These are phyloP conservation scores for Talaromyces atroroseus DNA, from an alignment of 2,329 filamentous ascomycete genomes.

Conservation along the genomic window DNA sequence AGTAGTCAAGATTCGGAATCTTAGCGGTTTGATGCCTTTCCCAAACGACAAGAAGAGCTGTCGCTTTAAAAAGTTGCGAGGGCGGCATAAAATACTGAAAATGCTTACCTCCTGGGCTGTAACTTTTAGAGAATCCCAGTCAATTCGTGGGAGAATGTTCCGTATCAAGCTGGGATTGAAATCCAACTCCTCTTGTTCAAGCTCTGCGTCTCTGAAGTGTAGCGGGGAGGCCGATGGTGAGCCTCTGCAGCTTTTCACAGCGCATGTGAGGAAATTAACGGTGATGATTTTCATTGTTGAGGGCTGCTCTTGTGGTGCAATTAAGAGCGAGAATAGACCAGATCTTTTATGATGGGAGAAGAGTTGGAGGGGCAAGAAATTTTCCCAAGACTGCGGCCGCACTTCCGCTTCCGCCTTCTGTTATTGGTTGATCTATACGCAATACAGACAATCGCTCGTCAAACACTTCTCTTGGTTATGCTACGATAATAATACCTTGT, in stretches of 20 bases:
- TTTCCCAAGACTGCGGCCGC: neutral
- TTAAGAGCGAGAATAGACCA: neutral
- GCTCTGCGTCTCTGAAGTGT: constrained; percentile 85
- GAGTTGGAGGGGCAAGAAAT: constrained; percentile 8
- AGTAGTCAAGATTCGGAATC: neutral
- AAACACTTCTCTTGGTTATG: no score
- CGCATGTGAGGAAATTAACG: constrained; percentile 94
- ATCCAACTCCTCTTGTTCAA: constrained; percentile 77
- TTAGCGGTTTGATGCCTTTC: neutral
- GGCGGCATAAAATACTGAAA: neutral
- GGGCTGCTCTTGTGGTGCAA: neutral
- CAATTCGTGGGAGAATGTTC: constrained; percentile 80
- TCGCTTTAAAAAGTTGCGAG: neutral
- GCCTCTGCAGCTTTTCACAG: constrained; percentile 88
- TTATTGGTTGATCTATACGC: constrained; percentile 1
- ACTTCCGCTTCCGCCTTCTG: neutral
- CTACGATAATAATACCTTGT: no score
- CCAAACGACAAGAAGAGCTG: neutral
- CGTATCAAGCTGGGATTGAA: constrained; percentile 73
- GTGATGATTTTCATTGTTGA: constrained; percentile 85
- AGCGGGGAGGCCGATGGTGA: constrained; percentile 76
- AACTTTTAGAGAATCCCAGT: constrained; percentile 75
- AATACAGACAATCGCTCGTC: no score
- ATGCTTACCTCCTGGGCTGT: constrained; percentile 60
- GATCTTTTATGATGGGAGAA: neutral